Conservation (phyloP, 2,329 filamentous ascomycete species). For the Hypoxylon sp. region DNA sequence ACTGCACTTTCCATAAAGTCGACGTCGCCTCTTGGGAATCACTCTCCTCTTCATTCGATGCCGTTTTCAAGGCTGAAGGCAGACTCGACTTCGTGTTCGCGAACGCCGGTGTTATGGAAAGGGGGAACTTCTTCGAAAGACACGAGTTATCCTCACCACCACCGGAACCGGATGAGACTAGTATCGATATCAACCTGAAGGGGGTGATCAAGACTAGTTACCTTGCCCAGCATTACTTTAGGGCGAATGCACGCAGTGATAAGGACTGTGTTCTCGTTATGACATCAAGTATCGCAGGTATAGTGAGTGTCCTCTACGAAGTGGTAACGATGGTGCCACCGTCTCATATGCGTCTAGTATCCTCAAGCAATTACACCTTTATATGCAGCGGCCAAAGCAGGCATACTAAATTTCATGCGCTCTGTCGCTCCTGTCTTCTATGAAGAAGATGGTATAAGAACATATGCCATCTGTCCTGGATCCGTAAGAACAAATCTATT, state of each 20-base stretch:
- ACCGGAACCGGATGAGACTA: slow-evolving; percentile 49
- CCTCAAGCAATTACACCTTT: slow-evolving; percentile 52
- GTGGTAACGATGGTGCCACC: background rate
- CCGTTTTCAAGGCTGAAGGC: slow-evolving; percentile 37
- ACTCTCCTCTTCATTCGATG: slow-evolving; percentile 43
- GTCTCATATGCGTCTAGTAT: slow-evolving; percentile 44
- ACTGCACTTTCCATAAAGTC: slow-evolving; percentile 36
- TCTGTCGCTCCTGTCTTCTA: slow-evolving; percentile 50
- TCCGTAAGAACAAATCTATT: slow-evolving; percentile 54
- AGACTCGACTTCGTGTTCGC: slow-evolving; percentile 49
- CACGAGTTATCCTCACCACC: slow-evolving; percentile 41
- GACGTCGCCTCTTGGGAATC: slow-evolving; percentile 44
- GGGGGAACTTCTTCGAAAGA: slow-evolving; percentile 45
- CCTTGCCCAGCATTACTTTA: slow-evolving; percentile 61
- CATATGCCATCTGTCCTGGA: slow-evolving; percentile 54
- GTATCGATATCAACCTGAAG: slow-evolving; percentile 56
- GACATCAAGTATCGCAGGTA: slow-evolving; percentile 53
- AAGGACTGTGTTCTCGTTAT: slow-evolving; percentile 50
- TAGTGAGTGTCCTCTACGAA: slow-evolving; percentile 42
- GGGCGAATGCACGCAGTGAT: slow-evolving; percentile 45
- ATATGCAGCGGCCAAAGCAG: slow-evolving; percentile 55
- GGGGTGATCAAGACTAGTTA: slow-evolving; percentile 57
- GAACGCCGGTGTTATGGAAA: slow-evolving; percentile 48
- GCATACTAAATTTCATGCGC: slow-evolving; percentile 55
- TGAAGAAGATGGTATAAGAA: slow-evolving; percentile 51